Conservation (phyloP, 2,329 filamentous ascomycete species). For the Aschersonia sp. region DNA sequence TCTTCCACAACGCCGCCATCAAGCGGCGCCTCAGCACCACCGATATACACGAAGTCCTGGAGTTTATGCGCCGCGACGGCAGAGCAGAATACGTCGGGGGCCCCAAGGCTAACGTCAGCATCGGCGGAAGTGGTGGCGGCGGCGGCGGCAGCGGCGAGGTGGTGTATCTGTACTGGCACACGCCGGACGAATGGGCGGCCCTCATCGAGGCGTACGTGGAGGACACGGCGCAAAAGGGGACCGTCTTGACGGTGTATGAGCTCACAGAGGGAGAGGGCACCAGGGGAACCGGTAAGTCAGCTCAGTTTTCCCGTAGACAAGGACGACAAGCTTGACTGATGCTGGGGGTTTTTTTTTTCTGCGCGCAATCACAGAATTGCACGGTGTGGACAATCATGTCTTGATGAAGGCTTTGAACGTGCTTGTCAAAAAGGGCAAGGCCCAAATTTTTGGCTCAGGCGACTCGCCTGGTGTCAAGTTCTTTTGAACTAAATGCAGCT, state of each 20-base stretch:
- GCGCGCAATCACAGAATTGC: conserved; percentile 45
- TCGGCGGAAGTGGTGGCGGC: conserved; percentile 15
- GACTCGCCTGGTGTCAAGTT: conserved; percentile 92
- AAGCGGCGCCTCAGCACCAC: conserved; percentile 32
- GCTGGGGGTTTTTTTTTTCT: neutral
- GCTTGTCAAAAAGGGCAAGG: conserved; percentile 79
- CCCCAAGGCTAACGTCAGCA: conserved; percentile 18
- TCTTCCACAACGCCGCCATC: conserved; percentile 44
- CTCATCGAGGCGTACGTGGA: conserved; percentile 71
- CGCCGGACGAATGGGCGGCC: conserved; percentile 80
- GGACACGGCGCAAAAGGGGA: conserved; percentile 73
- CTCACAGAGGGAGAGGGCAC: conserved; percentile 76
- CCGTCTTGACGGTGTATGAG: conserved; percentile 86
- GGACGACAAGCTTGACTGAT: too few relatives aligned
- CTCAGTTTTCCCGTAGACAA: neutral
- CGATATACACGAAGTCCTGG: conserved; percentile 43
- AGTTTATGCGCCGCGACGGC: conserved; percentile 43
- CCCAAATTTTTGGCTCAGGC: conserved; percentile 83
- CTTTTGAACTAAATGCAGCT: conserved; percentile 42
- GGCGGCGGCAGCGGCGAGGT: too few relatives aligned
- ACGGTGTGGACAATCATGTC: conserved; percentile 74
- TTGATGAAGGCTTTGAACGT: conserved; percentile 66
- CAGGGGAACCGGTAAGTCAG: conserved; percentile 40
- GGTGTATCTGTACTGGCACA: conserved; percentile 69
- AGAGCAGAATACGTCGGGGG: conserved; percentile 48